Percentiles rank a stretch among this genome's conserved stretches.
phyloP scores from a whole-genome alignment of 2,329 filamentous ascomycete species.

The Paraconiothyrium brasiliense region DNA sequence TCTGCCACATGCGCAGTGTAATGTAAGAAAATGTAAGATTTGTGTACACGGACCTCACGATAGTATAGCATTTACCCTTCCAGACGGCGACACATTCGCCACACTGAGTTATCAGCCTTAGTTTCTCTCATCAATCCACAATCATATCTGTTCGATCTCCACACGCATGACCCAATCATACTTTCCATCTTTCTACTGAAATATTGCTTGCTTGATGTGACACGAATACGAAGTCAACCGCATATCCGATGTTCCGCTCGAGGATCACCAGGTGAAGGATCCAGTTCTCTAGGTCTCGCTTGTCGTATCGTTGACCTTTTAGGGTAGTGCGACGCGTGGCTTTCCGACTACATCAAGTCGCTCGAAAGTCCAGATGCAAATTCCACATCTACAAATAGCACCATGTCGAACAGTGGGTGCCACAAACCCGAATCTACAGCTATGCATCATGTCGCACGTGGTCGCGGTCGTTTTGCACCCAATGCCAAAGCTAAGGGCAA shows the following conservation, averaged over 20 bases:
- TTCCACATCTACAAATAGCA: background rate
- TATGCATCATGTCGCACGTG: background rate
- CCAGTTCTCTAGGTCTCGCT: background rate
- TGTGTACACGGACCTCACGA: slow-evolving; percentile 1
- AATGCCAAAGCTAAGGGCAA: background rate
- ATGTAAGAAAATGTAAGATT: slow-evolving; percentile 16
- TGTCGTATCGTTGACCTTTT: background rate
- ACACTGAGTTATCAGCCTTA: slow-evolving; percentile 6
- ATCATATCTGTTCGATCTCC: background rate
- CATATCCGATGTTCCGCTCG: background rate
- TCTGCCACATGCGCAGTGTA: background rate
- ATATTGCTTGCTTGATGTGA: background rate
- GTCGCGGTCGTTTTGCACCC: background rate
- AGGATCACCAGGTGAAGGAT: background rate
- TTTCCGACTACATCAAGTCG: background rate
- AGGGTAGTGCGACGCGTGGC: background rate
- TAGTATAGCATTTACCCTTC: background rate
- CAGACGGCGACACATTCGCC: background rate
- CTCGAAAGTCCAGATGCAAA: background rate
- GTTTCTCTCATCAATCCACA: background rate
- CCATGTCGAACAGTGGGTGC: background rate
- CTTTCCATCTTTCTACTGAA: background rate
- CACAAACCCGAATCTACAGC: background rate
- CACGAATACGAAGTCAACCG: background rate
- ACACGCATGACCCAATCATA: background rate